These are phyloP conservation scores for Penicillium longicatenatum DNA, from an alignment of 495 filamentous ascomycete genomes.

Conservation along the genomic window DNA sequence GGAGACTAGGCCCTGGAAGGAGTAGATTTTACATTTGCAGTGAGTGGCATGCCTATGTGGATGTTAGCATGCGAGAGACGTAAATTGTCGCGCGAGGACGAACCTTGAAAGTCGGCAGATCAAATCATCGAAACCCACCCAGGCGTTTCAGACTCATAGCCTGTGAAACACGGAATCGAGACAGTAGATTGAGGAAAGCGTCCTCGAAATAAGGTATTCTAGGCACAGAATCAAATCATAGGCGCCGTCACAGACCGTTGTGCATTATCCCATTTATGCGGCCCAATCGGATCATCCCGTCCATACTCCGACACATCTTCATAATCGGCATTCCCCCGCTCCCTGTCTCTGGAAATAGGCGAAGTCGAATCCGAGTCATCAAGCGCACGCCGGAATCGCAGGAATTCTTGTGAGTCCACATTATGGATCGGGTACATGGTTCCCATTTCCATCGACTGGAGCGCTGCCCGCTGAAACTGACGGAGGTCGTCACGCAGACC, in stretches of 20 bases:
- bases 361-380: conserved; percentile 24
- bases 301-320: conserved; percentile 29
- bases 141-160: not conserved
- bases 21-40: not conserved
- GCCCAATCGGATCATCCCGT: conserved; percentile 24
- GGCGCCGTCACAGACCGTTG: conserved; percentile 20
- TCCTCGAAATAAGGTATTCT: too few relatives aligned
- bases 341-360: conserved; percentile 16
- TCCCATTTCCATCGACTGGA: conserved; percentile 34
- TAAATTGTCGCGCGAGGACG: not conserved
- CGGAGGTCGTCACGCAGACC: conserved; percentile 54
- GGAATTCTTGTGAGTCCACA: conserved; percentile 38
- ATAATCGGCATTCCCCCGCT: conserved; percentile 10
- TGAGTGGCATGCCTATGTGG: not conserved
- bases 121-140: not conserved
- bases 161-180: too few relatives aligned
- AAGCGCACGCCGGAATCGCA: conserved; percentile 31
- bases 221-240: conserved; percentile 22
- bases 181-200: too few relatives aligned
- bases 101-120: not conserved
- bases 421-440: conserved; percentile 43
- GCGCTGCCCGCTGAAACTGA: conserved; percentile 36
- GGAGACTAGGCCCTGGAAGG: not conserved
- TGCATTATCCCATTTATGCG: conserved; percentile 26
- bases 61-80: not conserved